Evolutionary conservation across 768 basidiomycete species (phyloP).

Genomic region (Termitomyces sp.): DNA sequence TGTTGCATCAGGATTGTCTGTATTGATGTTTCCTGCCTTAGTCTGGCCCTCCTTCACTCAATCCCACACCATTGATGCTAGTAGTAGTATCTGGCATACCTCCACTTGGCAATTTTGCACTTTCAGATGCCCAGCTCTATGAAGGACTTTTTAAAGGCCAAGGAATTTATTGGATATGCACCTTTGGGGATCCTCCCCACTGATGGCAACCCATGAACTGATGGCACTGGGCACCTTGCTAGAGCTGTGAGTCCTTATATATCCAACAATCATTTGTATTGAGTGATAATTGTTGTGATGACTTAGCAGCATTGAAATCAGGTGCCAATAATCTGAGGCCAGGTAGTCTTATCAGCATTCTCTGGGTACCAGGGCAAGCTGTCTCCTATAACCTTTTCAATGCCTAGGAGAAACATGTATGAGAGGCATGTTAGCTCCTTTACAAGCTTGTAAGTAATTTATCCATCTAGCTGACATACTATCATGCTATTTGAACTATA

Average conservation of each 20-base stretch:
- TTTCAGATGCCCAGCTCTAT: too few species aligned
- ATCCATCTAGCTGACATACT: too few species aligned
- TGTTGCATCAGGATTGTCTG: too few species aligned
- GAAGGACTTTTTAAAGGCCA: neutral
- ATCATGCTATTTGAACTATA: too few species aligned
- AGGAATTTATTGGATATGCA: neutral
- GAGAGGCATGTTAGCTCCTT: neutral
- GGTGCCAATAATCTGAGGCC: neutral
- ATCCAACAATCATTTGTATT: neutral
- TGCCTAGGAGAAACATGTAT: neutral
- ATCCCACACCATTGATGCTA: neutral
- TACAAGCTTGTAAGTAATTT: neutral
- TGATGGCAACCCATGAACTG: neutral
- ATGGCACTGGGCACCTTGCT: neutral
- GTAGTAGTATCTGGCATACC: too few species aligned
- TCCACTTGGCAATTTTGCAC: too few species aligned
- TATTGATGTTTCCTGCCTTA: too few species aligned
- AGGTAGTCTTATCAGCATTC: neutral
- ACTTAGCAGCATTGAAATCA: neutral
- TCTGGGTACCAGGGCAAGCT: neutral
- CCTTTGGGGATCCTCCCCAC: neutral
- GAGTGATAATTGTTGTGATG: neutral
- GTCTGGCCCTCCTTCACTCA: too few species aligned
- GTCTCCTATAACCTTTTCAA: neutral
- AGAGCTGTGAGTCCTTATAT: neutral